A percentile compares a stretch with the other conserved stretches of the same genome.
phyloP scores from a whole-genome alignment of 2,329 filamentous ascomycete genomes.

The Penicillium sp. region DNA sequence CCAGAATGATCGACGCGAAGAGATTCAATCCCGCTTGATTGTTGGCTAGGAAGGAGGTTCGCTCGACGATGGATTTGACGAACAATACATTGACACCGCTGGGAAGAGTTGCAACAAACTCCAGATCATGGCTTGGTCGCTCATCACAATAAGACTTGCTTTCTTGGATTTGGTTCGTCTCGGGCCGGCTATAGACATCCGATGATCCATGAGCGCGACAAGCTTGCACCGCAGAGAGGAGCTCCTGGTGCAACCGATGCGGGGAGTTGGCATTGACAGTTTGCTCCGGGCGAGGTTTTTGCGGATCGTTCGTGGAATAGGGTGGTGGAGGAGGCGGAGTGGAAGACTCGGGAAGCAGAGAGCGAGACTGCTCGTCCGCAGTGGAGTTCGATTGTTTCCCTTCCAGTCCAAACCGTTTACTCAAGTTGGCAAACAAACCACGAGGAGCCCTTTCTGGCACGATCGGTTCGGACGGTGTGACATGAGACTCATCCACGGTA shows the following conservation, averaged over 20 bases:
- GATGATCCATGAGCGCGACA: constrained; percentile 72
- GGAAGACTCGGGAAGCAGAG: constrained; percentile 19
- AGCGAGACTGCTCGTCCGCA: constrained; percentile 23
- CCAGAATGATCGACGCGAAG: constrained; percentile 66
- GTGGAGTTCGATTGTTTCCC: constrained; percentile 29
- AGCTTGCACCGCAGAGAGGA: constrained; percentile 72
- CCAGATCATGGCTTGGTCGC: constrained; percentile 67
- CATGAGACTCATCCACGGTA: constrained; percentile 17
- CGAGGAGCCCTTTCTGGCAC: constrained; percentile 45
- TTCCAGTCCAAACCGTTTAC: constrained; percentile 65
- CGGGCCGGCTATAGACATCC: constrained; percentile 66
- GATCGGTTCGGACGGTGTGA: constrained; percentile 17
- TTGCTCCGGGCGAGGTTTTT: constrained; percentile 30
- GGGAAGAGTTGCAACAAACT: constrained; percentile 63
- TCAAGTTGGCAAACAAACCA: constrained; percentile 65
- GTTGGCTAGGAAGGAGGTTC: constrained; percentile 55
- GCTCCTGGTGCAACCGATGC: constrained; percentile 45
- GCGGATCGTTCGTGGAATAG: constrained; percentile 36
- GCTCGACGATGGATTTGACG: constrained; percentile 50
- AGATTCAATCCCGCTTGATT: constrained; percentile 61
- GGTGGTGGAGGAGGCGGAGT: constrained; percentile 40
- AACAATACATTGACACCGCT: constrained; percentile 72
- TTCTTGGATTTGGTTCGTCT: constrained; percentile 70
- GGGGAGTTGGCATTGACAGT: constrained; percentile 32
- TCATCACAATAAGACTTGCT: constrained; percentile 82